Evolutionary conservation across 306 rosid genomes (phyloP).

Genomic region (Glycine soja): DNA sequence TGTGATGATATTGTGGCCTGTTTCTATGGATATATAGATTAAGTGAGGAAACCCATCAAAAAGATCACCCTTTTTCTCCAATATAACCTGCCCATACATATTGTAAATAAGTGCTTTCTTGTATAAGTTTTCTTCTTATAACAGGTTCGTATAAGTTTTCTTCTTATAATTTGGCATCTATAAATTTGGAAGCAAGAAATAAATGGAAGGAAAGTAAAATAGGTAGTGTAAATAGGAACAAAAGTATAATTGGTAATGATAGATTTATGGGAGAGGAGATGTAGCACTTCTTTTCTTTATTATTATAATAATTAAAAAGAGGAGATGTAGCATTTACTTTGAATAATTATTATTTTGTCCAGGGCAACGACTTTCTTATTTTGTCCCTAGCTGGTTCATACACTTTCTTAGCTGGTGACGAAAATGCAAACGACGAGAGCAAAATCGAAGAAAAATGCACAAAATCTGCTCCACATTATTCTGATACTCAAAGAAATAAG

Average conservation of each 20-base stretch:
- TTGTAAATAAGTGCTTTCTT: background rate
- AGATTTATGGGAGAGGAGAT: background rate
- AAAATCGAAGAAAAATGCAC: too few relatives aligned
- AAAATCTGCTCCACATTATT: too few relatives aligned
- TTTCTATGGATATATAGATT: constrained; percentile 73
- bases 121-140: background rate
- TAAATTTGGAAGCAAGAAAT: background rate
- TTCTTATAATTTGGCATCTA: background rate
- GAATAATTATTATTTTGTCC: too few relatives aligned
- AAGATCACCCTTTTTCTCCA: constrained; percentile 58
- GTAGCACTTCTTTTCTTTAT: background rate
- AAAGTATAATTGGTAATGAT: background rate
- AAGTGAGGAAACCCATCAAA: constrained; percentile 63
- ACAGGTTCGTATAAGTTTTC: background rate
- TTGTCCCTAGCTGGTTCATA: too few relatives aligned
- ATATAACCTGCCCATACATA: constrained; percentile 52
- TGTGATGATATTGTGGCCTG: constrained; percentile 55
- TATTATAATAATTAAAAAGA: too few relatives aligned
- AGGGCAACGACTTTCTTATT: too few relatives aligned
- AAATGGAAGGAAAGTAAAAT: too few relatives aligned
- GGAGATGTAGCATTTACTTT: too few relatives aligned
- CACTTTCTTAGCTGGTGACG: too few relatives aligned
- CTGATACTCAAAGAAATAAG: too few relatives aligned
- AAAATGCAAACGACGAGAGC: too few relatives aligned
- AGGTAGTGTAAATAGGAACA: background rate